Evolutionary conservation across 2,329 filamentous ascomycete genomes (phyloP), one percentile per base, ranked within the genome.

Genomic region (Cadophora luteo-olivacea): DNA sequence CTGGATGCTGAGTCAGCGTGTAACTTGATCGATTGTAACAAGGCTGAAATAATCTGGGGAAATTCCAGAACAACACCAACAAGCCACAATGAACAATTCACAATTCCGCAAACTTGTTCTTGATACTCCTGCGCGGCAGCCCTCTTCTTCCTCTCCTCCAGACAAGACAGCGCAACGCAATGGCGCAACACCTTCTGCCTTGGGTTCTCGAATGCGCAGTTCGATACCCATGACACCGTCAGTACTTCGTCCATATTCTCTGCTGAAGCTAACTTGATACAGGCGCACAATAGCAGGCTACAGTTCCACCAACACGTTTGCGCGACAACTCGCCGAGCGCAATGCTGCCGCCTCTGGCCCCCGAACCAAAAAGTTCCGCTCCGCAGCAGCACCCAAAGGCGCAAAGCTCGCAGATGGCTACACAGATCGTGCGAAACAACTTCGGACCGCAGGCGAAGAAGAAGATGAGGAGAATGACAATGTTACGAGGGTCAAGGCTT

Each of bases 141-240:
- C 78, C 71, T 57, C 63, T 9, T 61, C 70, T 12, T 71, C 66
- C 4, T 72, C 69, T 16, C 54, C 68, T n/a, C 61, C 64, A 63
- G 70, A 70, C 45, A 61, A 61, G 66, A 8, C 49, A 33, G 69
- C 76, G 73, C 67, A 79, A 69, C 80, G 77, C 79, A 76, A 86
- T 83, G 85, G 82, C 71, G 77, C 82, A 61, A 83, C 86, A 19
- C 79, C 84, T 58, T 81, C 82, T 61, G 81, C 88, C 4, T 84
- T 97, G 67, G 94, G 94, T 25, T 96, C 93, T 68, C 87, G 91
- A 76, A 89, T 92, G 80, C 89, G 89, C 73, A 87, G 92, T 41
- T 95, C 88, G 79, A 95, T 97, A 70, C 93, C 93, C 67, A 97
- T 97, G 95, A 97, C 95, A 60, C 95, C 95, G 91, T 94, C 85